Base-by-base conservation (phyloP, 352 stramenopile species). In the Phytophthora quininea region DNA sequence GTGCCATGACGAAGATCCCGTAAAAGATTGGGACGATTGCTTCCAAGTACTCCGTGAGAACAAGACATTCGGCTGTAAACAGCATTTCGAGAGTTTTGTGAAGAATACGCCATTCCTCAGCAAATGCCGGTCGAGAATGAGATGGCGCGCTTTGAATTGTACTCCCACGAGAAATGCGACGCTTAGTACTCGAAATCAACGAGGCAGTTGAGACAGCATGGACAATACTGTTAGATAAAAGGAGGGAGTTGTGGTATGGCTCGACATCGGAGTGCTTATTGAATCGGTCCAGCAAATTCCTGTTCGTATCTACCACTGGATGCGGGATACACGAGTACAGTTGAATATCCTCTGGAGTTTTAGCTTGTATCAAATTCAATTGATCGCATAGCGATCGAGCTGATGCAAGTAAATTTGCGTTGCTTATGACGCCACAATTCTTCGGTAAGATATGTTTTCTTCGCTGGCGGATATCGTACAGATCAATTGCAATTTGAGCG, bases 291-390 rank as follows among this genome's bases (percentile, higher is more conserved):
- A 56, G 32, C 24, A 56, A 15, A 45, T 11, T 10, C 32, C 32
- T 46, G 15, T 32, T 32, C 30, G 42, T 32, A 30, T 10, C 32
- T 14, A 42, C 60, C 6, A 67, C 14, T 3, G 30, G 6, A 52
- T 61, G 51, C 3, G 8, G 40, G 38, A 67, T 51, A 8, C 60
- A 62, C 1, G 51, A 67, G 5, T 43, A 33, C 8, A 67, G 32
- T 51, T 56, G 45, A 62, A 53, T 15, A 19, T 27, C 47, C 38
- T 29, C 11, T 40, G 35, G 35, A n/a, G 29, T n/a, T 24, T 27
- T 7, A 29, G 31, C 14, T 45, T 45, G 50, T 5, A 32, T 6
- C 24, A 11, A 24, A 29, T 12, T 62, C 42, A 27, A 30, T 48
- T 4, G 15, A 29, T 42, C n/a, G 27, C 30, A 53, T n/a, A 15